Base-by-base conservation (phyloP, 192 early-diverging fungal genomes). In the Mortierella hygrophila region DNA sequence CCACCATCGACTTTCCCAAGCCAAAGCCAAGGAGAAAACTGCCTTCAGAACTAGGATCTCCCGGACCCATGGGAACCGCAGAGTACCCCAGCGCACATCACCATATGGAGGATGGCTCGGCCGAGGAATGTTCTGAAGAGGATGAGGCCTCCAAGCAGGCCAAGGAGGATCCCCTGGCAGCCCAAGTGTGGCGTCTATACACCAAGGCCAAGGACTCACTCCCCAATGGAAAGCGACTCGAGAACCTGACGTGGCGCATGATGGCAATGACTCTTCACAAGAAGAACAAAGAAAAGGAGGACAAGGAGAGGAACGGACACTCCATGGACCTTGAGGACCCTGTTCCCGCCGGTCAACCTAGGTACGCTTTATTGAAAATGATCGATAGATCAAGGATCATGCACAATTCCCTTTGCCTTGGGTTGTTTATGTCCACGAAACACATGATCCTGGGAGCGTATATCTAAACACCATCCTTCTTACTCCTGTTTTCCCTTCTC, bases 241-340 rank as follows among this genome's bases (percentile, higher is more conserved):
- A 97, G 83, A 97, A 97, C 83, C 75, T 96, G 76, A 92, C 94
- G 11, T 97, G 96, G 96, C 88, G 96, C 37, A 92, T 96, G 87
- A 95, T 96, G 94, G 93, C 93, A 29, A 92, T 94, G 82, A 85
- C 82, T 18, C 65, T 88, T 5, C 82, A 85, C 49, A 80, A 84
- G 77, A 87, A 83, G 80, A 84, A 85, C 42, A 81, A 76, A 73
- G 75, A 87, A 79, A 85, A 85, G 57, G 77, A 82, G 26, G 80
- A 88, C 68, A 74, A 76, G 42, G 79, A 79, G 40, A 70, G 84
- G 6, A 75, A 77, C 44, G 78, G 57, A 20, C 42, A 74, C 57
- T 71, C 71, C 71, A 86, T 86, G 84, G 84, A 81, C 26, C 60
- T 79, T n/a, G 76, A 85, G 40, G 55, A 57, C 20, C 38, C 84